phyloP scores from a whole-genome alignment of 768 basidiomycete species.

The Xerocomellus intermedius region DNA sequence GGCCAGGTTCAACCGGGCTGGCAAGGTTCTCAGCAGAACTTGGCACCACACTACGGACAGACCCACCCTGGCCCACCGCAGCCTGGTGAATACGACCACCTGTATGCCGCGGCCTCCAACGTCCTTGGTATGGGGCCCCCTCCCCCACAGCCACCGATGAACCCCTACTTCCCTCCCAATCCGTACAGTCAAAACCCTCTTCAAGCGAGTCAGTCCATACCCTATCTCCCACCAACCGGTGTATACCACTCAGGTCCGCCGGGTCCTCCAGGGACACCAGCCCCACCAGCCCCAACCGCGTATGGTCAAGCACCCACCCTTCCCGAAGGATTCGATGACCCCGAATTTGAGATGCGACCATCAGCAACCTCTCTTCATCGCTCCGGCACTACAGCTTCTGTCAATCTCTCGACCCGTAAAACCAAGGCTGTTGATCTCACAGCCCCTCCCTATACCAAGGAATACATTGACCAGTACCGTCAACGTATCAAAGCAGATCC shows the following conservation, averaged over 20 bases:
- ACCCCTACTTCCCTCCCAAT: constrained; percentile 23
- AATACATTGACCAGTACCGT: constrained; percentile 97
- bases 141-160: constrained; percentile 19
- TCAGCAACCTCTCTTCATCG: constrained; percentile 48
- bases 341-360: constrained; percentile 55
- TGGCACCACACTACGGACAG: constrained; percentile 20
- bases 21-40: constrained; percentile 29
- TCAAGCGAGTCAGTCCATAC: constrained; percentile 31
- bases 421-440: constrained; percentile 80
- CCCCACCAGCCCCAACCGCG: constrained; percentile 8
- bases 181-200: constrained; percentile 22
- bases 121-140: constrained; percentile 78
- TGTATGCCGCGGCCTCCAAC: constrained; percentile 77
- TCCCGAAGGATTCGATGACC: constrained; percentile 34
- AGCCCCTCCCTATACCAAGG: constrained; percentile 87
- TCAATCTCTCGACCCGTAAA: constrained; percentile 57
- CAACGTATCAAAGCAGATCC: constrained; percentile 96
- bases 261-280: constrained; percentile 19
- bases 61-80: constrained; percentile 23
- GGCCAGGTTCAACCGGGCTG: constrained; percentile 24
- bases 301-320: constrained; percentile 28
- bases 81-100: constrained; percentile 49
- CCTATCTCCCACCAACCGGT: constrained; percentile 33
- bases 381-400: constrained; percentile 55
- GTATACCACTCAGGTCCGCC: constrained; percentile 23